Evolutionary conservation across 768 basidiomycete species (phyloP), one percentile per base, ranked within the genome.

Genomic region (Rhizopogon vesiculosus): DNA sequence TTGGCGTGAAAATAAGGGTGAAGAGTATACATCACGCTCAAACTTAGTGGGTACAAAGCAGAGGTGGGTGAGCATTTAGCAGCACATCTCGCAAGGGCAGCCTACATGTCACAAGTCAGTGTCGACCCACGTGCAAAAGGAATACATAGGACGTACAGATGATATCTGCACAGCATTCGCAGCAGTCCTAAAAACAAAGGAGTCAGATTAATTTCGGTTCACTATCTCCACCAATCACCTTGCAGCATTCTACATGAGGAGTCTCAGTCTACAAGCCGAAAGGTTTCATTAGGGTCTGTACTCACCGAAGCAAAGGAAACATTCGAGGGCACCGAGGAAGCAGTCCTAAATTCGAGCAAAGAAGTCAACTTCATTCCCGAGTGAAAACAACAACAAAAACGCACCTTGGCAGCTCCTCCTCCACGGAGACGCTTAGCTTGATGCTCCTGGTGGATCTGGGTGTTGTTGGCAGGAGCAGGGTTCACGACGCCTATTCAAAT

Each of bases 41-140:
- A 38, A 12, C 35, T 42, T 7, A 9, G 22, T 44, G 40, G 12
- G 13, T 59, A 62, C 59, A 64, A 25, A 0, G 40, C 33, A 28
- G 1, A 35, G 42, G 22, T 33, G 12, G 18, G 39, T n/a, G 12
- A 4, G 6, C 42, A 54, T 45, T 74, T 74, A 85, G 67, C 86
- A 88, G 67, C 82, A 84, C 81, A 88, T 81, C 73, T 89, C 87
- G 75, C 87, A 89, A 8, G 87, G 87, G 77, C 86, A 89, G 70
- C 87, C 87, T 89, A 16, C 1, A 38, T 25, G 15, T 16, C 5
- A 2, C 9, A 22, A 38, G 33, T 49, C 19, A 49, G 48, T 7
- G 15, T 15, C 2, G 15, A 8, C 35, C 22, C 22, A 2, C 35
- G 1, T 38, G 15, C 5, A 9, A 49, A 22, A 25, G 7, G 29